A percentile compares a stretch with the other conserved stretches of the same genome.
Conservation (phyloP, 192 early-diverging fungal genomes). For the Martensiomyces pterosporus region DNA sequence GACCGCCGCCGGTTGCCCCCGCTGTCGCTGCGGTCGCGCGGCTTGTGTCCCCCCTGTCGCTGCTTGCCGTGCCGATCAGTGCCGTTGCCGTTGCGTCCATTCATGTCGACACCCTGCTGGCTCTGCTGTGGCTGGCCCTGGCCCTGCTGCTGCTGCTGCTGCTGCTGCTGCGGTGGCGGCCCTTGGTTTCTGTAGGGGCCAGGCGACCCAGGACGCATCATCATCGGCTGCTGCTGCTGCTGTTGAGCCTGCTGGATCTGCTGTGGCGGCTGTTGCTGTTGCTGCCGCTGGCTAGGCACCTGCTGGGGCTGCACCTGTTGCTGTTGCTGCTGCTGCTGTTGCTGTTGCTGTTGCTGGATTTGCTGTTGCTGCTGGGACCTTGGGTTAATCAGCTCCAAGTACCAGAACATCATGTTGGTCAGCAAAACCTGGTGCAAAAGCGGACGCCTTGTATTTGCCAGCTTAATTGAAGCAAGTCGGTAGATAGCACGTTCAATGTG, state of each 20-base stretch:
- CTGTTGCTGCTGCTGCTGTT: constrained; percentile 6
- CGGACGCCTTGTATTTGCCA: constrained; percentile 71
- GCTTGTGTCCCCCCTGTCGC: constrained; percentile 15
- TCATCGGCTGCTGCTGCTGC: constrained; percentile 1
- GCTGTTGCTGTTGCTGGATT: constrained; percentile 13
- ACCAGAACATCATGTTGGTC: constrained; percentile 83
- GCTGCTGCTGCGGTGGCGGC: not conserved
- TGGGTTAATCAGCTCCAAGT: constrained; percentile 66
- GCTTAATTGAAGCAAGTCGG: constrained; percentile 66
- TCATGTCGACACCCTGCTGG: not conserved
- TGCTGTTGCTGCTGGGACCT: constrained; percentile 20
- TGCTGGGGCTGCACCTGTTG: constrained; percentile 14
- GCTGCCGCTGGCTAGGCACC: constrained; percentile 3
- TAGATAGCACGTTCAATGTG: constrained; percentile 77
- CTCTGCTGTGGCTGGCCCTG: constrained; percentile 14
- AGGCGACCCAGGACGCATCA: constrained; percentile 1
- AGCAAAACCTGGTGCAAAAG: constrained; percentile 70
- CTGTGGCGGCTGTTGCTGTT: constrained; percentile 2
- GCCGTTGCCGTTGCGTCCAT: constrained; percentile 4
- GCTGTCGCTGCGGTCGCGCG: constrained; percentile 25
- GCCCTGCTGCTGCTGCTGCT: constrained; percentile 3
- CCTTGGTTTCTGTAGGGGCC: not conserved
- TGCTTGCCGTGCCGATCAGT: constrained; percentile 20
- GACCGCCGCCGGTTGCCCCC: constrained; percentile 27
- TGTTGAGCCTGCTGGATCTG: constrained; percentile 13